A percentile compares a stretch with the other conserved stretches of the same genome.
These are phyloP conservation scores for Pseudopithomyces maydicus DNA, from an alignment of 2,329 filamentous ascomycete species.

Conservation along the genomic window DNA sequence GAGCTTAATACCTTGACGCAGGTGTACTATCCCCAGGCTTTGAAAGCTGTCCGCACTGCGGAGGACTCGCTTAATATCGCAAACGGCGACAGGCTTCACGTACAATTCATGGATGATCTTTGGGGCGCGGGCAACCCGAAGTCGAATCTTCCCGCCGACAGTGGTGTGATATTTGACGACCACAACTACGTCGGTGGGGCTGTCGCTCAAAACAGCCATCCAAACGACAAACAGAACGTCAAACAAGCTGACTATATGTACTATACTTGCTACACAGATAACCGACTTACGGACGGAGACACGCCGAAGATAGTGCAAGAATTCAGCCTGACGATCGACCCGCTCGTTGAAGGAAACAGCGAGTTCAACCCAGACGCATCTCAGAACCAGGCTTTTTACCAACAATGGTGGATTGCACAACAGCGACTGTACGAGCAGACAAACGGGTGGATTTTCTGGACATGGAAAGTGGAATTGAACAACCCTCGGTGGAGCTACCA, in stretches of 20 bases:
- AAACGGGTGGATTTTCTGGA: slow-evolving; percentile 65
- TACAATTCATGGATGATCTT: slow-evolving; percentile 58
- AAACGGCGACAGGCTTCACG: slow-evolving; percentile 55
- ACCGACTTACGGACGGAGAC: slow-evolving; percentile 46
- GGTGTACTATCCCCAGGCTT: slow-evolving; percentile 56
- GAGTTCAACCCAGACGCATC: slow-evolving; percentile 48
- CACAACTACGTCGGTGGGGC: slow-evolving; percentile 60
- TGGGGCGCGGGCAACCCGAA: slow-evolving; percentile 64
- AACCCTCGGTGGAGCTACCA: slow-evolving; percentile 59
- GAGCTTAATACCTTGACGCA: slow-evolving; percentile 33
- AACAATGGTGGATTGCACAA: slow-evolving; percentile 63
- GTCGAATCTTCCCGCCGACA: slow-evolving; percentile 48
- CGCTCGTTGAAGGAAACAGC: slow-evolving; percentile 52
- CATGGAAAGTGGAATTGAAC: slow-evolving; percentile 60
- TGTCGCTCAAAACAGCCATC: slow-evolving; percentile 29
- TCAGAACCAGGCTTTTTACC: slow-evolving; percentile 57
- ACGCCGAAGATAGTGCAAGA: slow-evolving; percentile 62
- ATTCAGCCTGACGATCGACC: slow-evolving; percentile 61
- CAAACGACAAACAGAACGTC: slow-evolving; percentile 25
- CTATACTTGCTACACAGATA: slow-evolving; percentile 54
- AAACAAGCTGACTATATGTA: slow-evolving; percentile 56
- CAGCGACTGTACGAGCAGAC: slow-evolving; percentile 59
- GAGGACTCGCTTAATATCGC: slow-evolving; percentile 54
- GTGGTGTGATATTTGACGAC: slow-evolving; percentile 60
- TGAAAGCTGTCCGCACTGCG: slow-evolving; percentile 52